phyloP scores from a whole-genome alignment of 2,329 filamentous ascomycete species.

The Arthrobotrys entomopaga region DNA sequence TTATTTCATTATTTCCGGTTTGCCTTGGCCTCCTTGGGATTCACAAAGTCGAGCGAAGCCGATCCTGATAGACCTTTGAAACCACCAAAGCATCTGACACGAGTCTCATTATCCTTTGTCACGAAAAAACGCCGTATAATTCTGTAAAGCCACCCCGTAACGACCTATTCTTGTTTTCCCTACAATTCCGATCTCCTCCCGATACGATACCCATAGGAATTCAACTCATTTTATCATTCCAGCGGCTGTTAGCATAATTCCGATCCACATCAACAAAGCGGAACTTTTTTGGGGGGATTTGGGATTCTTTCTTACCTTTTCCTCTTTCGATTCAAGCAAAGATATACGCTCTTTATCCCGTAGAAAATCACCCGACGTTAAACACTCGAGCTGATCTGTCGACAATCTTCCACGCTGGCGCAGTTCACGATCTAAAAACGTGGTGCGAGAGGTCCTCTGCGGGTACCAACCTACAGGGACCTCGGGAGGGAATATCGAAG shows the following conservation, averaged over 20 bases:
- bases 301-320: constrained; percentile 19
- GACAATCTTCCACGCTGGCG: constrained; percentile 48
- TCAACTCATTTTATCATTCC: constrained; percentile 23
- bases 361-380: constrained; percentile 34
- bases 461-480: constrained; percentile 56
- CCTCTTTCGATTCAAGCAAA: constrained; percentile 28
- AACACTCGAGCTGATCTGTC: constrained; percentile 23
- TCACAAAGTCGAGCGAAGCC: constrained; percentile 26
- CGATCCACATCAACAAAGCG: constrained; percentile 24
- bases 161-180: constrained; percentile 7
- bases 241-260: constrained; percentile 37
- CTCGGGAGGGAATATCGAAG: constrained; percentile 47
- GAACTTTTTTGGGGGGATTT: constrained; percentile 18
- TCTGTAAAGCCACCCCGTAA: constrained; percentile 18
- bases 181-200: constrained; percentile 19
- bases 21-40: constrained; percentile 20
- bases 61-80: constrained; percentile 34
- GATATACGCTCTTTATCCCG: constrained; percentile 12
- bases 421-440: constrained; percentile 49
- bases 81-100: constrained; percentile 47
- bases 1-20: constrained; percentile 30
- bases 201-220: constrained; percentile 15
- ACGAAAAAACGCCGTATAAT: constrained; percentile 21
- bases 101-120: constrained; percentile 45
- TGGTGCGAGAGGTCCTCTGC: constrained; percentile 56